phyloP scores from a whole-genome alignment of 2,329 filamentous ascomycete species.

The Aspergillus oerlinghausenensis region DNA sequence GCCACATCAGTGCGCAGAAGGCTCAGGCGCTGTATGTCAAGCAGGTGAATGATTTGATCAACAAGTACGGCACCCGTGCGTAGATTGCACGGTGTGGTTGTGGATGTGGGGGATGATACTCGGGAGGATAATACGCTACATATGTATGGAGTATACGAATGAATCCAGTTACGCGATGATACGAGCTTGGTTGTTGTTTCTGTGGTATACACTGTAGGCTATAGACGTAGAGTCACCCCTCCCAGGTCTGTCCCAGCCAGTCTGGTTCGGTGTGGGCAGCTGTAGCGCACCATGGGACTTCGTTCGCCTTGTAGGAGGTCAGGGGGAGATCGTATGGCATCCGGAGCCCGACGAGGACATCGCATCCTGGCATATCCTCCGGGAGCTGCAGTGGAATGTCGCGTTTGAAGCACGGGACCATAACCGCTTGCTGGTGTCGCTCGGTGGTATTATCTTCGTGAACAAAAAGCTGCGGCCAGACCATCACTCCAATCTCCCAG shows the following conservation, averaged over 20 bases:
- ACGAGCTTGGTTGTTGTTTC: not conserved
- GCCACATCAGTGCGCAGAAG: slow-evolving; percentile 58
- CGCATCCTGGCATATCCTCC: slow-evolving; percentile 10
- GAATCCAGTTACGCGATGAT: slow-evolving; percentile 1
- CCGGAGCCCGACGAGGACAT: slow-evolving; percentile 61
- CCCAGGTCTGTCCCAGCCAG: slow-evolving; percentile 48
- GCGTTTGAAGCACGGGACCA: slow-evolving; percentile 64
- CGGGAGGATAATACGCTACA: slow-evolving; percentile 2
- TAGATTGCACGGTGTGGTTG: not conserved
- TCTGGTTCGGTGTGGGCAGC: slow-evolving; percentile 54
- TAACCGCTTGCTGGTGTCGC: slow-evolving; percentile 38
- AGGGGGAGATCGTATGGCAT: slow-evolving; percentile 82
- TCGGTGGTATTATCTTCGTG: slow-evolving; percentile 9
- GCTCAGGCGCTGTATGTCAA: slow-evolving; percentile 75
- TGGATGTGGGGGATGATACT: not conserved
- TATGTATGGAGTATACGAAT: not conserved
- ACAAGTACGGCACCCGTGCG: slow-evolving; percentile 51
- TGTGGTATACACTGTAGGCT: not conserved
- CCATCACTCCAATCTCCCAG: slow-evolving; percentile 77
- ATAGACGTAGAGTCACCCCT: not conserved
- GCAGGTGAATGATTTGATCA: slow-evolving; percentile 68
- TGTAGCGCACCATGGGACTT: slow-evolving; percentile 74
- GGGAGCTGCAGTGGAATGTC: slow-evolving; percentile 44
- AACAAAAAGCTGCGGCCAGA: slow-evolving; percentile 64
- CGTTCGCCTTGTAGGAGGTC: slow-evolving; percentile 56